Evolutionary conservation across 2,329 filamentous ascomycete genomes (phyloP), one percentile per base, ranked within the genome.

Genomic region (Monilinia polystroma): DNA sequence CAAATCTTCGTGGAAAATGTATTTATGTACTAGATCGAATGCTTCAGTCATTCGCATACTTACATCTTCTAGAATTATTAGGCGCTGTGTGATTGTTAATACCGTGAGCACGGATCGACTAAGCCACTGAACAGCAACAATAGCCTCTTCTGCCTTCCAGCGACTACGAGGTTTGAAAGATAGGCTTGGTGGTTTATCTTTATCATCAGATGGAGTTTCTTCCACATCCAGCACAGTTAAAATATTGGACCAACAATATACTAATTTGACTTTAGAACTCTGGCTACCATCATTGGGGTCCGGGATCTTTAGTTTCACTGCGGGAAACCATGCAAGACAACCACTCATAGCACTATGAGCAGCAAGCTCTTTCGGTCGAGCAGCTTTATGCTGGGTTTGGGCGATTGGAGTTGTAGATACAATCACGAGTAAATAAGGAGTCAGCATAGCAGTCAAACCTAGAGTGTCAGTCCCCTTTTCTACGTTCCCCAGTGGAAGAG

Each of bases 201-300:
- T 88, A 71, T 92, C 88, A 18, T 87, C 84, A 0, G 84, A 79
- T 26, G 84, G 83, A 16, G 88, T 81, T 72, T 95, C 90, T 63
- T 94, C 88, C 14, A 98, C 87, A 70, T 99, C 95, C 32, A 99
- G 80, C 6, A 99, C 89, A 0, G 93, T 98, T 71, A 99, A 80
- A n/a, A 98, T 87, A 74, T 98, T 98, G 2, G 95, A 98, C 95
- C 95, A 99, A 78, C 93, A 97, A 79, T 99, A 99, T 0, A 92
- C 94, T 23, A 99, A 84, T 77, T 99, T 98, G 49, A 90, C 90
- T 74, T 88, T 90, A 23, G 91, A 93, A 12, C 89, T 83, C 10
- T 88, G 85, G 73, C 87, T 90, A 6, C 87, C 87, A 0, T 85
- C 87, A 57, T 85, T 83, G 1, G 85, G 81, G 69, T 92, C 88